Evolutionary conservation across 345 rosid genomes (phyloP), one percentile per base, ranked within the genome.

Genomic region (Pelargonium nanum): DNA sequence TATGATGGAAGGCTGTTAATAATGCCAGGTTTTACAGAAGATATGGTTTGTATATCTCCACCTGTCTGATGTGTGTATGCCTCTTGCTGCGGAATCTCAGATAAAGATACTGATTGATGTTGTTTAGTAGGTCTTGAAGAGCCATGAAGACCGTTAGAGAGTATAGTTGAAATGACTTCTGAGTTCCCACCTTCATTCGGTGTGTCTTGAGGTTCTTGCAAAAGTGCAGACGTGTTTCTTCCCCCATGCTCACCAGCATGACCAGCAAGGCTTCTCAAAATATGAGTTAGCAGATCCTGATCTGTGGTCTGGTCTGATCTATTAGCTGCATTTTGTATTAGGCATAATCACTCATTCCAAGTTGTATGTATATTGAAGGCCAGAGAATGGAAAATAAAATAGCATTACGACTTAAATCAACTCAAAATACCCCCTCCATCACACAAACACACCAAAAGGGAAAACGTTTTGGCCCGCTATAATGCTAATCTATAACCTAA

Each of bases 201-300:
- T 63, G 77, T 65, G 63, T 69, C 75, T 68, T 73, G 87, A 66
- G 85, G 77, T 63, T 81, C 87, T 63, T 81, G 91, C 71, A 89
- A 74, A 50, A 81, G 85, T 24, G 85, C 85, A 50, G 88, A 66
- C 53, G 77, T 60, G 70, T 77, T 86, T 74, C 73, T 84, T 75
- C 84, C 87, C 54, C 73, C 74, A 34, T 76, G 78, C 72, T 81
- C 92, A 61, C 78, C 77, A 61, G 76, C 63, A 55, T 75, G 74
- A 68, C 75, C 75, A 24, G 83, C 85, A 70, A 94, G 86, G 79
- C 97, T 82, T 81, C 80, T 83, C 44, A 94, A 70, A 74, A 88
- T 84, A 76, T 87, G 89, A 60, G 97, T 69, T 61, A 88, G 75
- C 64, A 94, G 69, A 78, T 88, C 91, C 70, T 83, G 91, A 82